Evolutionary conservation across 1,284 basidiomycete species (phyloP), one percentile per base, ranked within the genome.

Genomic region (Coniferiporia weirii): DNA sequence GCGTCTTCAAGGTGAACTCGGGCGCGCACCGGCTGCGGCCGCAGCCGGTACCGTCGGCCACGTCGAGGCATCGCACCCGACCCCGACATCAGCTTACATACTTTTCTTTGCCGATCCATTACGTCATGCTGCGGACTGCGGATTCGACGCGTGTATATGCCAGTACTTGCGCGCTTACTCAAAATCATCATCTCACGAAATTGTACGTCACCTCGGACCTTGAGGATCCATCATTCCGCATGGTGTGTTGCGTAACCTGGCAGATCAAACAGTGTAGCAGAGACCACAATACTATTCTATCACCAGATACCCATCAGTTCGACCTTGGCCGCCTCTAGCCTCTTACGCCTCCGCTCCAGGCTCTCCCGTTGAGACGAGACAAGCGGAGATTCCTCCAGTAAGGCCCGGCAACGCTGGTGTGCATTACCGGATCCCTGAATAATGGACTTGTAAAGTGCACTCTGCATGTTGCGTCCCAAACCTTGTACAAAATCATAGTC

Each of bases 401-500:
- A 72, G 49, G 79, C 73, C 57, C 70, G 70, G 65, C 84, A 87
- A 34, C 80, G 76, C 4, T 74, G 68, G 9, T 71, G 70, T 1
- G 78, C 81, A 0, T 72, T 59, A 0, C 78, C 76, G 46, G 75
- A 75, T 8, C 40, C 40, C n/a, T 43, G 40, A 40, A 84, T 72
- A 1, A 85, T 73, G 0, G 74, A 76, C 1, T 66, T 66, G 54
- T 75, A 73, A 0, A 89, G 66, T 4, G 73, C 76, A 9, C 70
- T 72, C 58, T 80, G 76, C 2, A 83, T 67, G 0, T 76, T 80
- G 27, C 61, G 54, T 50, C 65, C 43, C 74, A 69, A 38, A 3
- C 47, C 56, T 20, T 20, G 71, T 1, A 91, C 72, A 15, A 89
- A 77, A 40, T 83, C 80, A 52, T 77, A 67, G 66, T 90, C 87